Evolutionary conservation across 139 green algal genomes (phyloP), one percentile per base, ranked within the genome.

Genomic region (Asterochloris erici): DNA sequence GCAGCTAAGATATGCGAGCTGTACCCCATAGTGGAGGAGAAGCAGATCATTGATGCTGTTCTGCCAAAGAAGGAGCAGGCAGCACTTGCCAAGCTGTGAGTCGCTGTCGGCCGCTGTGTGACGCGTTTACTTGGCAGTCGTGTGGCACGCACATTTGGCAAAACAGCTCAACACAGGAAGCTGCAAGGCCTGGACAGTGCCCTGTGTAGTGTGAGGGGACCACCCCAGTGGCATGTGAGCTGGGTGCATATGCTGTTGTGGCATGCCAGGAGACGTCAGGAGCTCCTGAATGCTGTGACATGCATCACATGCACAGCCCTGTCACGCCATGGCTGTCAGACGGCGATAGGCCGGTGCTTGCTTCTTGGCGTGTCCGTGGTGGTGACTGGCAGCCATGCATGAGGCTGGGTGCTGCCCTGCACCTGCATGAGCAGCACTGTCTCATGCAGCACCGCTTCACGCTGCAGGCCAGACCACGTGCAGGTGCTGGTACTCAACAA

Each of bases 51-150:
- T 17, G 97, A 99, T 24, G 87, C 93, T 9, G 83, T 99, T 0
- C 86, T 99, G 13, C 97, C 97, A 11, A 99, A 99, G 85, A 99
- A 99, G 81, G 91, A 96, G 62, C 87, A 92, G 13, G 79, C 98
- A 0, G 88, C 91, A 21, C 62, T 98, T 11, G 93, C 93, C 26
- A 99, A 99, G 82, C 93, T 93, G 94, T 98, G 75, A 88, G 93
- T 26, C 62, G 26, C 63, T n/a, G 23, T 64, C 16, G 63, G 29
- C 12, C 4, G 26, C n/a, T 76, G 9, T 60, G 9, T 81, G 38
- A 6, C 38, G 6, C 38, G 38, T 6, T 10, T 54, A 54, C 6
- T 54, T 54, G 38, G 38, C 2, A 54, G 38, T 54, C 38, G 38
- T 54, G 38, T 54, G 38, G 38, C 38, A 54, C 38, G 6, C 38